Evolutionary conservation across 768 basidiomycete species (phyloP).

Genomic region (Lactarius vividus): DNA sequence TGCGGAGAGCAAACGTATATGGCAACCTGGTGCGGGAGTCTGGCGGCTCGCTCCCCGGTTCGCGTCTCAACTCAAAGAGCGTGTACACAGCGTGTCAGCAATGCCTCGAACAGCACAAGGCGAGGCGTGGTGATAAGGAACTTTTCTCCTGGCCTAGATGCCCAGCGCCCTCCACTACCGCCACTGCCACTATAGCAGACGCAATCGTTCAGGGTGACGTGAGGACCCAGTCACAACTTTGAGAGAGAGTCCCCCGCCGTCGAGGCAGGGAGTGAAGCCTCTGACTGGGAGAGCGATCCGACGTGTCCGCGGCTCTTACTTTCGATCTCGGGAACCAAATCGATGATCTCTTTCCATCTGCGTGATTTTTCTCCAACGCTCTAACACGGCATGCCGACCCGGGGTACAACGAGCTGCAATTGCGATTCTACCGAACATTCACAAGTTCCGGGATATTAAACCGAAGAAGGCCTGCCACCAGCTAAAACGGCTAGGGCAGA

Average conservation of each 20-base stretch:
- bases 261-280: constrained; percentile 28
- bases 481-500: constrained; percentile 22
- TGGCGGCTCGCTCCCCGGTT: constrained; percentile 53
- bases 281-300: constrained; percentile 16
- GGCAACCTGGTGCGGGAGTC: constrained; percentile 43
- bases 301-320: constrained; percentile 27
- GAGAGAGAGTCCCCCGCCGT: constrained; percentile 20
- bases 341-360: constrained; percentile 24
- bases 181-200: constrained; percentile 12
- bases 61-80: constrained; percentile 62
- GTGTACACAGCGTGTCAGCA: constrained; percentile 63
- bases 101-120: constrained; percentile 53
- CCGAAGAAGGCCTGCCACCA: constrained; percentile 24
- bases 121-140: constrained; percentile 52
- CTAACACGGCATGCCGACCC: constrained; percentile 24
- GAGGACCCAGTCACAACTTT: not conserved
- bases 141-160: constrained; percentile 27
- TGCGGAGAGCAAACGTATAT: constrained; percentile 24
- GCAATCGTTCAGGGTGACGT: constrained; percentile 6
- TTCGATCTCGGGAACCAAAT: constrained; percentile 26
- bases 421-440: constrained; percentile 29
- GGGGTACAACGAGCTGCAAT: constrained; percentile 22
- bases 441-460: constrained; percentile 28
- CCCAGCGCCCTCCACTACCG: constrained; percentile 20
- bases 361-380: constrained; percentile 19